Base-by-base conservation (phyloP, 2,329 filamentous ascomycete genomes). In the Xylariaceae sp. region DNA sequence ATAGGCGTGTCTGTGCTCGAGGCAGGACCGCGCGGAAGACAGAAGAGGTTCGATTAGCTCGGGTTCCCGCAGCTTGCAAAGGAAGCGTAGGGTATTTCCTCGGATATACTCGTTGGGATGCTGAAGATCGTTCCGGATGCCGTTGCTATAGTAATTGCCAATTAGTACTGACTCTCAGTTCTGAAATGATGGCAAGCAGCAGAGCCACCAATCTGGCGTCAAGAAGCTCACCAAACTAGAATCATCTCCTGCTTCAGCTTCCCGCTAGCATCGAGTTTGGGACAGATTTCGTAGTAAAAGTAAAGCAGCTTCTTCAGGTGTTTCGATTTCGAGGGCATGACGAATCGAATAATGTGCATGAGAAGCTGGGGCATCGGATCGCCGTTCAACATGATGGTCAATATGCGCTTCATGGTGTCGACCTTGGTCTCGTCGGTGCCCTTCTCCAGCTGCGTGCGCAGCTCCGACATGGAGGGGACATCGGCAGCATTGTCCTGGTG, bases 181-280 rank as follows among this genome's bases (percentile, higher is more conserved):
- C 23, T 30, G 23, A 30, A 44, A 37, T 10, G 59, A 58, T 18
- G 15, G 13, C 18, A 7, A 35, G 47, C 50, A 53, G 13, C 17
- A 37, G 35, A 58, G 8, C 2, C 11, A 15, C n/a, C 50, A 11
- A 13, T 44, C 15, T 11, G 13, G 45, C 23, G 48, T 23, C 39
- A 49, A 53, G 61, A 53, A 49, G 68, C 75, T 73, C 81, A 97
- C 93, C 94, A 99, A 70, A 99, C 94, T 71, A 99, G 79, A 74
- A 99, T 99, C 91, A 97, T 97, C 79, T 99, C 94, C 78, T 99
- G 94, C 82, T 97, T 97, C 65, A 99, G 80, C 82, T 97, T 99
- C 71, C 94, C 94, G 72, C 82, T 87, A 56, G 87, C 82, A 76
- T 99, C 94, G 60, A 92, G 87, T 80, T 99, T 99, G 47, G 93